Evolutionary conservation across 2,329 filamentous ascomycete genomes (phyloP), one percentile per base, ranked within the genome.

Genomic region (Basipetospora chlamydospora): DNA sequence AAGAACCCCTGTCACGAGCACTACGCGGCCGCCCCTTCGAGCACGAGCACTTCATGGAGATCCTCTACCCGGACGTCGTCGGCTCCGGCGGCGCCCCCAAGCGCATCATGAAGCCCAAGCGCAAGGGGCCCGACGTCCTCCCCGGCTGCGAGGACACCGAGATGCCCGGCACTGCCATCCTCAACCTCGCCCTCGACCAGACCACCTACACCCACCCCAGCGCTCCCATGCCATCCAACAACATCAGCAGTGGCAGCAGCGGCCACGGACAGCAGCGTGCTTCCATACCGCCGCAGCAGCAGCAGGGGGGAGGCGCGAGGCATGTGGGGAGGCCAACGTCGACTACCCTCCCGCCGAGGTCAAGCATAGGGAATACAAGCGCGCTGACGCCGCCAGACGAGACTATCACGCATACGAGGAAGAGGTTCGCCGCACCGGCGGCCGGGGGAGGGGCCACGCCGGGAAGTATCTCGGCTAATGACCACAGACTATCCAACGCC

Each of bases 41-140:
- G 16, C 67, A 75, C 46, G 69, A 74, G 47, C 64, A 72, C 26
- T 74, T 60, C 49, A 71, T 73, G 64, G 69, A 74, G 47, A 61
- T 73, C 16, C 54, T 75, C 8, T 75, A 73, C 41, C 68, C 69
- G 21, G 70, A 75, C 39, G 70, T 75, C 7, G 59, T 74, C 29
- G 70, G 70, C 9, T 73, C 70, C 1, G 67, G 69, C 16, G 70
- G 70, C 36, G 69, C 69, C 1, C 70, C 70, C 1, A 73, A 73
- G 49, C 63, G 70, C 21, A 61, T 73, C 44, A 72, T 70, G 54
- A 71, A 68, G 48, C 63, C 67, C 8, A 57, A 67, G 40, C 56
- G 68, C 9, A 64, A 60, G 42, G 61, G 64, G 20, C 56, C 59
- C 15, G 67, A 72, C 25, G 59, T 56, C 7, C 52, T 64, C 28